Evolutionary conservation across 78 protist species (phyloP).

Genomic region (Dictyostelium intermedium): DNA sequence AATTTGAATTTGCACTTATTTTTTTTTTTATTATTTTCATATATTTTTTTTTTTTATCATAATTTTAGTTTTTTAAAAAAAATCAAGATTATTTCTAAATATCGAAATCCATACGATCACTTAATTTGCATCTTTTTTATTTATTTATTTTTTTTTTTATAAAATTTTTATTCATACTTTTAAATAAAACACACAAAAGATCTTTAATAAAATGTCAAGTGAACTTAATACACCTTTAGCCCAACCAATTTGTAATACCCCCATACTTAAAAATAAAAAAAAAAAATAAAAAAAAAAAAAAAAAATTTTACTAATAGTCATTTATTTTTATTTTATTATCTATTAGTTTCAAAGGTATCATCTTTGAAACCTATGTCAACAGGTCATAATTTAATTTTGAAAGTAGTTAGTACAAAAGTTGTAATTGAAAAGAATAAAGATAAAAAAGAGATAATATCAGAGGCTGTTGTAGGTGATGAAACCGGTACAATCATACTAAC

Average conservation of each 20-base stretch:
- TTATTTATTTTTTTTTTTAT: no score
- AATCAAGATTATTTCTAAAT: no score
- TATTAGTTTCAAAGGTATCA: constrained; percentile 51
- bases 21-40: no score
- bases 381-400: constrained; percentile 68
- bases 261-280: not conserved
- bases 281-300: not conserved
- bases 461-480: constrained; percentile 82
- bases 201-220: no score
- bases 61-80: no score
- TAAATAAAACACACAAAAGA: no score
- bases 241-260: not conserved
- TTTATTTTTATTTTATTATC: not conserved
- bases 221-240: not conserved
- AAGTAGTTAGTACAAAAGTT: constrained; percentile 55
- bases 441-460: constrained; percentile 64
- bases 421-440: constrained; percentile 65
- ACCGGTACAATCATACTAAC: constrained; percentile 75
- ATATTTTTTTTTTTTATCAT: no score
- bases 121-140: no score
- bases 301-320: not conserved
- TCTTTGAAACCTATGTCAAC: constrained; percentile 33
- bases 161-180: no score
- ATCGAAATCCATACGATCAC: no score
- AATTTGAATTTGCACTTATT: no score